These are phyloP conservation scores for Geosiphon pyriformis DNA, from an alignment of 192 early-diverging fungal genomes.

Conservation along the genomic window DNA sequence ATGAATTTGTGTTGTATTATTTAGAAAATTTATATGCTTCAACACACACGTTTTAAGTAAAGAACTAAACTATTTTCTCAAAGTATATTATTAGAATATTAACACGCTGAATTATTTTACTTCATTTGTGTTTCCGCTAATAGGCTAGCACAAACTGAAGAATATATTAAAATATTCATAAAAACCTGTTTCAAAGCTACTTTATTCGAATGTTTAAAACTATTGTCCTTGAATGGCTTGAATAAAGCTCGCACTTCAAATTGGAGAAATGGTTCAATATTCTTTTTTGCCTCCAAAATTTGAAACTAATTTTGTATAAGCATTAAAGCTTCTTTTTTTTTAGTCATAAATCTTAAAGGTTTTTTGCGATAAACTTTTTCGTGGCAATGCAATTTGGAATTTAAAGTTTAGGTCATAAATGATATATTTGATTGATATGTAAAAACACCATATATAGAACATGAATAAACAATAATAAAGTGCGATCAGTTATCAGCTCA, in stretches of 20 bases:
- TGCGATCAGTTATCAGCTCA: conserved; percentile 9
- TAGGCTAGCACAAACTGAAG: no score
- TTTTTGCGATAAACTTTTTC: conserved; percentile 1
- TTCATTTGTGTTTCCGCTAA: no score
- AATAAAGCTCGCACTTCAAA: conserved; percentile 1
- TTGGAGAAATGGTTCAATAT: conserved; percentile 7
- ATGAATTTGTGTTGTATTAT: no score
- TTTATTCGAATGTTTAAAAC: conserved; percentile 14
- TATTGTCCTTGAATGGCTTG: conserved; percentile 16
- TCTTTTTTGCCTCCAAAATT: not conserved
- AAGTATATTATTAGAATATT: no score
- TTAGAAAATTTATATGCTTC: no score
- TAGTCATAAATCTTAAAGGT: not conserved
- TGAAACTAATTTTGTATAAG: not conserved
- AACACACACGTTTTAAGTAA: no score
- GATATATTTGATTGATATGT: conserved; percentile 15
- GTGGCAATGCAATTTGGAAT: not conserved
- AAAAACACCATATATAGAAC: conserved; percentile 18
- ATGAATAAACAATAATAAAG: conserved; percentile 12
- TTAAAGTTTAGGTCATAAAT: not conserved
- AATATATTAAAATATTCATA: conserved; percentile 11
- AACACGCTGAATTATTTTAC: no score
- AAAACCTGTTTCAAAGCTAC: not conserved
- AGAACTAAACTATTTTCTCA: no score
- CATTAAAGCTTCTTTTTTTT: conserved; percentile 8